phyloP scores from a whole-genome alignment of 2,329 filamentous ascomycete genomes.

The Penicillium sp. region DNA sequence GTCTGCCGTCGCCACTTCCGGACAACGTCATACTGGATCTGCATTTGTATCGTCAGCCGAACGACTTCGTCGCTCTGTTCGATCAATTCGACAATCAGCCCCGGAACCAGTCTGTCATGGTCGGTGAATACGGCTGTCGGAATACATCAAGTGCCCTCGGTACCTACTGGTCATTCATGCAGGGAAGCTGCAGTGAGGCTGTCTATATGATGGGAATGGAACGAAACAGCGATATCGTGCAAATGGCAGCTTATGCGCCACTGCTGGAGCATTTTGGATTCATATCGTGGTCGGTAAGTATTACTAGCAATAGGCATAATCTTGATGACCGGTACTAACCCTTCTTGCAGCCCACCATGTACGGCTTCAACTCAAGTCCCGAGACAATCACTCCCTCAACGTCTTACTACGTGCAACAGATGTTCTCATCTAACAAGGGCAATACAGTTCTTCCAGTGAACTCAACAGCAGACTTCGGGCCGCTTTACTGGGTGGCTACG shows the following conservation, averaged over 20 bases:
- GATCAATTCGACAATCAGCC: conserved; percentile 55
- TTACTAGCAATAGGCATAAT: neutral
- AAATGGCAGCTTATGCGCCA: conserved; percentile 38
- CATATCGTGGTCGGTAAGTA: conserved; percentile 34
- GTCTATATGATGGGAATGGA: conserved; percentile 59
- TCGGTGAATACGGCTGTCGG: conserved; percentile 33
- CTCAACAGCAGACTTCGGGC: conserved; percentile 27
- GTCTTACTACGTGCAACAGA: conserved; percentile 37
- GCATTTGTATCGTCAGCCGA: conserved; percentile 53
- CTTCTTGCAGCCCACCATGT: conserved; percentile 29
- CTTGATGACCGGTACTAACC: too few species aligned
- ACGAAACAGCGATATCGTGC: conserved; percentile 39
- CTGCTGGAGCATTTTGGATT: conserved; percentile 36
- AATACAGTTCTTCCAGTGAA: conserved; percentile 30
- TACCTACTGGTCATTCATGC: conserved; percentile 29
- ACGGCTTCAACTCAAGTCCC: conserved; percentile 31
- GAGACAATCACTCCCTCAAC: conserved; percentile 31
- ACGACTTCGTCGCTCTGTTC: conserved; percentile 53
- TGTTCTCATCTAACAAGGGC: conserved; percentile 37
- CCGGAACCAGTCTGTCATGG: conserved; percentile 29
- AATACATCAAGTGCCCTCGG: conserved; percentile 19
- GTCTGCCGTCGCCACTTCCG: conserved; percentile 27
- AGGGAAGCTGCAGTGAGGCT: conserved; percentile 61
- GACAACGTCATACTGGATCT: conserved; percentile 48
- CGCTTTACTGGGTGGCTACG: conserved; percentile 37